Evolutionary conservation across 257 asterid genomes (phyloP).

Genomic region (Ligustrum vulgare): DNA sequence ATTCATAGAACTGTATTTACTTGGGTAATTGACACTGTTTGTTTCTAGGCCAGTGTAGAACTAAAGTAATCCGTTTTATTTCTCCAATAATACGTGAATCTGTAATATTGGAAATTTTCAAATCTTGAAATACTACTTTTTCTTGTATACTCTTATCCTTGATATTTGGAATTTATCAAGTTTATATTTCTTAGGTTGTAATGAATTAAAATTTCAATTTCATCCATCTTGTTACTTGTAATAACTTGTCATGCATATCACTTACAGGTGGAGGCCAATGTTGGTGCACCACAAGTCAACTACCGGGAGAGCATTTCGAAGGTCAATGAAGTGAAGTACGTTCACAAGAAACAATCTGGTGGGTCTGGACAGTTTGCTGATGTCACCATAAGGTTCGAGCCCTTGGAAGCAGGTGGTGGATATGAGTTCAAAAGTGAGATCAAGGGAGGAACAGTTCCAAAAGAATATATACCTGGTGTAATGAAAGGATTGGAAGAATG

Average conservation of each 20-base stretch:
- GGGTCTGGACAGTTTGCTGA: conserved; percentile 98
- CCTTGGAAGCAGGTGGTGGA: conserved; percentile 80
- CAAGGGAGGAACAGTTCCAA: conserved; percentile 96
- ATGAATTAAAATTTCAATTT: background rate
- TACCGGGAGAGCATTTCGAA: conserved; percentile 91
- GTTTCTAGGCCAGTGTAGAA: too few relatives aligned
- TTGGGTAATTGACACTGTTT: too few relatives aligned
- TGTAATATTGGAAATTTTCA: too few relatives aligned
- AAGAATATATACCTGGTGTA: conserved; percentile 94
- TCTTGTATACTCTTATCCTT: background rate
- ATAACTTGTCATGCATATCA: conserved; percentile 12
- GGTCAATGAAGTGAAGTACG: conserved; percentile 71
- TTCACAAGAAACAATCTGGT: conserved; percentile 97
- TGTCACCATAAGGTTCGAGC: conserved; percentile 83
- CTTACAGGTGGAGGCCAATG: conserved; percentile 91
- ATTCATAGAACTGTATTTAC: too few relatives aligned
- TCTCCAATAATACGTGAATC: too few relatives aligned
- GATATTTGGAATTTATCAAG: background rate
- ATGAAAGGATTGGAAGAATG: conserved; percentile 97
- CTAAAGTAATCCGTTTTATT: too few relatives aligned
- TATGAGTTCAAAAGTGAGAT: conserved; percentile 97
- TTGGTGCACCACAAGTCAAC: conserved; percentile 99
- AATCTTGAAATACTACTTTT: too few relatives aligned
- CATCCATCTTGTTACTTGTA: background rate
- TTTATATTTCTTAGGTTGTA: background rate